Conservation (phyloP, 805 yeast genomes). For the Candida railenensis region DNA sequence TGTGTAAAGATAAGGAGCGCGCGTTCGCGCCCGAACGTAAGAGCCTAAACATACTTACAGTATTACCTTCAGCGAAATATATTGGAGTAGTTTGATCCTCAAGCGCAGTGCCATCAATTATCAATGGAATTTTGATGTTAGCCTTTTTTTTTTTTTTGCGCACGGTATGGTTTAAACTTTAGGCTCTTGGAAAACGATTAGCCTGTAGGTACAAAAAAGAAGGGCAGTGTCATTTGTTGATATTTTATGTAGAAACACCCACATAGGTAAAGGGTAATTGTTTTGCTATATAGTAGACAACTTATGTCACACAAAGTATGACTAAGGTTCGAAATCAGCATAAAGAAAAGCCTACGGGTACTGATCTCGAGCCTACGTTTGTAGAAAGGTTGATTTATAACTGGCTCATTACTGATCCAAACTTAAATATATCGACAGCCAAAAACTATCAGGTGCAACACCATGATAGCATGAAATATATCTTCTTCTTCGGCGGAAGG, state of each 20-base stretch:
- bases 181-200: too few species aligned
- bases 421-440: slow-evolving; percentile 6
- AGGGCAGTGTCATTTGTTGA: too few species aligned
- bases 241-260: too few species aligned
- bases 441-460: slow-evolving; percentile 46
- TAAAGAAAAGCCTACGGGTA: neutral
- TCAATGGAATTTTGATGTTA: neutral
- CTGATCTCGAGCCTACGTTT: slow-evolving; percentile 4
- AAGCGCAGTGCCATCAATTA: too few species aligned
- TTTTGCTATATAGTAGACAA: too few species aligned
- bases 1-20: neutral
- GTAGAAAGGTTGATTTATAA: slow-evolving; percentile 19
- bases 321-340: neutral
- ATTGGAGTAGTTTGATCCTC: neutral
- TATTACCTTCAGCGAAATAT: neutral
- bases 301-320: too few species aligned
- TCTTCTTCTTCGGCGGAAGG: slow-evolving; percentile 68
- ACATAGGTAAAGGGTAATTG: too few species aligned
- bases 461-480: slow-evolving; percentile 30
- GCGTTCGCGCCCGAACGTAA: neutral
- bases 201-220: too few species aligned
- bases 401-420: slow-evolving; percentile 30
- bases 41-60: neutral
- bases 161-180: too few species aligned
- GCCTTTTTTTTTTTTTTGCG: too few species aligned